Percentiles rank a stretch among this genome's conserved stretches.
Evolutionary conservation across 2,329 filamentous ascomycete species (phyloP).

Genomic region (Penicillium paneum): DNA sequence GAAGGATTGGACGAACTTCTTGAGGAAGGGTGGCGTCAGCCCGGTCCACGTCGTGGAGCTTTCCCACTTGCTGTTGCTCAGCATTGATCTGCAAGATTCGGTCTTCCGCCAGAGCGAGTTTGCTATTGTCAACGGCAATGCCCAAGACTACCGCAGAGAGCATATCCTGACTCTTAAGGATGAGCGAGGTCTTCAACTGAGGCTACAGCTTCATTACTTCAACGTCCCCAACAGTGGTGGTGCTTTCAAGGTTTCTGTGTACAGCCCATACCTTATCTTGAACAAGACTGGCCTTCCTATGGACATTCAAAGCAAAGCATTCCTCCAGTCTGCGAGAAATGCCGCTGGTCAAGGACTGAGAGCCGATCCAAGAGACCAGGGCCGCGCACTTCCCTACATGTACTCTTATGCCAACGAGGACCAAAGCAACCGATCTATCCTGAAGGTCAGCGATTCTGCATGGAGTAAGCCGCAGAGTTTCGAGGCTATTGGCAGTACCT

Average conservation of each 20-base stretch:
- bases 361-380: conserved; percentile 50
- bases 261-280: conserved; percentile 88
- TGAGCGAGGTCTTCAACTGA: conserved; percentile 71
- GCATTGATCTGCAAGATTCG: conserved; percentile 94
- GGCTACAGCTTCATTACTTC: conserved; percentile 85
- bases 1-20: conserved; percentile 98
- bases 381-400: conserved; percentile 83
- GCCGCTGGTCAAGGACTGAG: conserved; percentile 76
- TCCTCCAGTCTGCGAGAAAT: conserved; percentile 76
- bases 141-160: conserved; percentile 83
- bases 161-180: conserved; percentile 78
- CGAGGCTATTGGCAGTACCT: conserved; percentile 90
- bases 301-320: conserved; percentile 81
- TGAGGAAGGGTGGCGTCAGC: conserved; percentile 93
- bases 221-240: conserved; percentile 87
- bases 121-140: conserved; percentile 89
- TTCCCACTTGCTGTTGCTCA: conserved; percentile 86
- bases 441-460: conserved; percentile 83
- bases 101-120: conserved; percentile 94
- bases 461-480: conserved; percentile 99
- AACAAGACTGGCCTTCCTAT: conserved; percentile 93
- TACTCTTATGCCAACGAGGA: conserved; percentile 90
- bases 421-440: conserved; percentile 80
- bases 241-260: conserved; percentile 92
- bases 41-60: conserved; percentile 96